Evolutionary conservation across 1,284 basidiomycete species (phyloP).

Genomic region (Ceratobasidium sp.): DNA sequence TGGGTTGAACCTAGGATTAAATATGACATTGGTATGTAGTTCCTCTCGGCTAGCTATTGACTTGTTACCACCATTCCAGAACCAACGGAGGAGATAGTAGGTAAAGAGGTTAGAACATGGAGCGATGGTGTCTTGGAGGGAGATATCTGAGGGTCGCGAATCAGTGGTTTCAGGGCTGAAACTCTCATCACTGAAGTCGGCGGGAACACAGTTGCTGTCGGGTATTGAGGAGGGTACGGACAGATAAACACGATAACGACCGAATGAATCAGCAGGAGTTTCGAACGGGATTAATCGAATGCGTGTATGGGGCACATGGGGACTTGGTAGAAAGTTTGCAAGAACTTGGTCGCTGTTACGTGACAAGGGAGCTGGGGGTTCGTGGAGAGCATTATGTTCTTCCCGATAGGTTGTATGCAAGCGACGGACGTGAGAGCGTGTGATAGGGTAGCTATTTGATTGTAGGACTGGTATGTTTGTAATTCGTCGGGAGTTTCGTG

Average conservation of each 20-base stretch:
- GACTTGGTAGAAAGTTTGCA: no score
- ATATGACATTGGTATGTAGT: conserved; percentile 1
- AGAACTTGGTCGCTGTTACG: no score
- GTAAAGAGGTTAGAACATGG: conserved; percentile 24
- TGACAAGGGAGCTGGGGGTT: neutral
- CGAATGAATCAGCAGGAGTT: conserved; percentile 26
- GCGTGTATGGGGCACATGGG: neutral
- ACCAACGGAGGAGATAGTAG: conserved; percentile 5
- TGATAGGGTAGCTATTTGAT: neutral
- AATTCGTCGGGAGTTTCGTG: no score
- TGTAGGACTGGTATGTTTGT: no score
- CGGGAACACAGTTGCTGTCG: neutral
- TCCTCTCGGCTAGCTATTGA: neutral
- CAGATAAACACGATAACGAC: conserved; percentile 10
- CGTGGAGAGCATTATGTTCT: neutral
- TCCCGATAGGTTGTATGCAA: neutral
- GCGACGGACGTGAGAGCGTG: neutral
- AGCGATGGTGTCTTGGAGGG: neutral
- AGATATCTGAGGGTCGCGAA: neutral
- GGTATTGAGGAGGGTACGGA: neutral
- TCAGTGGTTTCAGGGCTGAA: neutral
- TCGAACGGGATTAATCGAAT: conserved; percentile 14
- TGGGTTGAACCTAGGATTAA: neutral
- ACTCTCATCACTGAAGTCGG: neutral
- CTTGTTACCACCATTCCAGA: conserved; percentile 2